Evolutionary conservation across 2,329 filamentous ascomycete genomes (phyloP).

Genomic region (Fusarium luffae): DNA sequence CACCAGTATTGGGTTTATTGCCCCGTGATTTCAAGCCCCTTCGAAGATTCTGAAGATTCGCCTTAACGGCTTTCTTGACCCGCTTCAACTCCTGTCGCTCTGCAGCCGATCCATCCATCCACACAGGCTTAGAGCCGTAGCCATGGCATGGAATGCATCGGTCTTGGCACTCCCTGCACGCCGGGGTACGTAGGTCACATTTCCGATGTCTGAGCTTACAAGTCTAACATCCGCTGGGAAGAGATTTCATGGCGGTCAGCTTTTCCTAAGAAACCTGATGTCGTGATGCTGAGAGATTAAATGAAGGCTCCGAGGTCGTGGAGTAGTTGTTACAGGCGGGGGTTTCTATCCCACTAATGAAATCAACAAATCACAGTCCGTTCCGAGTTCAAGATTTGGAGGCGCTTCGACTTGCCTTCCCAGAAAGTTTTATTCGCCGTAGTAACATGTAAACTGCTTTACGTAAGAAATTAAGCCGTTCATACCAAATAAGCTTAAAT

Average conservation of each 20-base stretch:
- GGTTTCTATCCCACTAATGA: no score
- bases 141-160: not conserved
- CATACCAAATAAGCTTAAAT: no score
- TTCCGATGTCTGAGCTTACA: constrained; percentile 6
- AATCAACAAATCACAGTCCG: no score
- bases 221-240: not conserved
- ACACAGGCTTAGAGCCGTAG: not conserved
- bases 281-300: no score
- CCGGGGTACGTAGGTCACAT: not conserved
- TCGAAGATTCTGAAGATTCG: not conserved
- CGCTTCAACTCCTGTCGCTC: not conserved
- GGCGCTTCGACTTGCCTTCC: not conserved
- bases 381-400: no score
- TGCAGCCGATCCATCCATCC: not conserved
- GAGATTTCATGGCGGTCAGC: not conserved
- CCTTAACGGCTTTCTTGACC: not conserved
- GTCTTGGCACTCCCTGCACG: not conserved
- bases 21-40: not conserved
- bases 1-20: no score
- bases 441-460: no score
- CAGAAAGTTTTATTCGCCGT: not conserved
- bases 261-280: no score
- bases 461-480: no score
- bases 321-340: no score
- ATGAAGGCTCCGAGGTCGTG: no score